Conservation (phyloP, 1,284 basidiomycete genomes). For the Rhodotorula sp. region DNA sequence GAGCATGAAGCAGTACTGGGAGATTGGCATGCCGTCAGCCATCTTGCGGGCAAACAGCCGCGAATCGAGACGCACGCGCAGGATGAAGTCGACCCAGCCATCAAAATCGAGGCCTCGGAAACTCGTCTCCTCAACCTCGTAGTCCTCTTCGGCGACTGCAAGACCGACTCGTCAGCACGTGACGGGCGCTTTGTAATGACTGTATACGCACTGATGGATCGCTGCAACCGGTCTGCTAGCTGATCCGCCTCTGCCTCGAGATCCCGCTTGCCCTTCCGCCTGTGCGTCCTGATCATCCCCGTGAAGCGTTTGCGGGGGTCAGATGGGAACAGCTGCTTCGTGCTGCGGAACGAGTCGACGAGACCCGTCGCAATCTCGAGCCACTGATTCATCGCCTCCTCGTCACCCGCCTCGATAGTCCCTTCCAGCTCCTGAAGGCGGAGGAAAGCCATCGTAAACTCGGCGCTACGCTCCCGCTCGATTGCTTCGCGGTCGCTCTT, state of each 20-base stretch:
- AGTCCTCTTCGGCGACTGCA: slow-evolving; percentile 24
- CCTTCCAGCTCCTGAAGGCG: slow-evolving; percentile 50
- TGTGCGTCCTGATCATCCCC: slow-evolving; percentile 42
- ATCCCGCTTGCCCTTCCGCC: slow-evolving; percentile 44
- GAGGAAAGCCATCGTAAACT: slow-evolving; percentile 49
- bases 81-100: slow-evolving; percentile 78
- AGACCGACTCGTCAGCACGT: not conserved
- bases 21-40: too few relatives aligned
- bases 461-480: slow-evolving; percentile 43
- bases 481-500: slow-evolving; percentile 20
- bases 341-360: slow-evolving; percentile 83
- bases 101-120: slow-evolving; percentile 83
- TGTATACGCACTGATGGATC: slow-evolving; percentile 61
- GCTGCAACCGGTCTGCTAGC: slow-evolving; percentile 70
- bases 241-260: slow-evolving; percentile 66
- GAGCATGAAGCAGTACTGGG: slow-evolving; percentile 82
- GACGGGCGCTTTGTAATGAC: too few relatives aligned
- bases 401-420: slow-evolving; percentile 48
- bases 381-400: slow-evolving; percentile 59
- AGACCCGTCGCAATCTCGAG: slow-evolving; percentile 77
- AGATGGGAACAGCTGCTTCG: slow-evolving; percentile 74
- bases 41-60: too few relatives aligned
- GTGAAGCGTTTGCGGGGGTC: slow-evolving; percentile 49
- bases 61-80: slow-evolving; percentile 63
- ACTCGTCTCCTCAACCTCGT: slow-evolving; percentile 53